Evolutionary conservation across 805 yeast genomes (phyloP).

Genomic region (Starmerella ratchasimensis): DNA sequence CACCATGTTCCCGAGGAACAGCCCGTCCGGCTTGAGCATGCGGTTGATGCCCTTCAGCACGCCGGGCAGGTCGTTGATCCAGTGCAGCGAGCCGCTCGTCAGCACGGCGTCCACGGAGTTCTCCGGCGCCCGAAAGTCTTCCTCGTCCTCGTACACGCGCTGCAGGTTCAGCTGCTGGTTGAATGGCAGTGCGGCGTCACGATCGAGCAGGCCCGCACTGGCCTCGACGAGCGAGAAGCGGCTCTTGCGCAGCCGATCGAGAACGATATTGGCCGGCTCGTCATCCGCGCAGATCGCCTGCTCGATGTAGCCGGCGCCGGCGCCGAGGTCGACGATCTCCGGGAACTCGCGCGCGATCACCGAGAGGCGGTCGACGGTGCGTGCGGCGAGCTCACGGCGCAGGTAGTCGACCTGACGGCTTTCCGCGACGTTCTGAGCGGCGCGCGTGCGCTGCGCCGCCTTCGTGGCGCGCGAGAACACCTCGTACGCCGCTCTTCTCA

Average conservation of each 20-base stretch:
- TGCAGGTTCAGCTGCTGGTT: slow-evolving; percentile 35
- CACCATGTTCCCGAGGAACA: slow-evolving; percentile 66
- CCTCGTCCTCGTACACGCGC: slow-evolving; percentile 56
- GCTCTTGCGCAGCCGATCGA: slow-evolving; percentile 32
- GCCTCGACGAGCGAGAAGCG: slow-evolving; percentile 56
- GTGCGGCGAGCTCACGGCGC: slow-evolving; percentile 56
- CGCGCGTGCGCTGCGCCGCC: slow-evolving; percentile 42
- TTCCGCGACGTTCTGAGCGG: slow-evolving; percentile 34
- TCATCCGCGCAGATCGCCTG: slow-evolving; percentile 29
- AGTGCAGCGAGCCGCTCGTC: slow-evolving; percentile 61
- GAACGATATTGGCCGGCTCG: slow-evolving; percentile 41
- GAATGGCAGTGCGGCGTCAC: slow-evolving; percentile 36
- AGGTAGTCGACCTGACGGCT: slow-evolving; percentile 55
- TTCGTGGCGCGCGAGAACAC: slow-evolving; percentile 57
- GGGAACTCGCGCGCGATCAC: slow-evolving; percentile 54
- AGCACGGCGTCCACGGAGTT: slow-evolving; percentile 56
- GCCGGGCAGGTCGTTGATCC: slow-evolving; percentile 76
- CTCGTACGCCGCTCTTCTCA: slow-evolving; percentile 29
- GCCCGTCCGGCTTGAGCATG: slow-evolving; percentile 62
- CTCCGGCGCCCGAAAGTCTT: slow-evolving; percentile 24
- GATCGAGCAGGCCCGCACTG: slow-evolving; percentile 36
- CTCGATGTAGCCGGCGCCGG: slow-evolving; percentile 53
- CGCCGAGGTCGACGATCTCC: slow-evolving; percentile 56
- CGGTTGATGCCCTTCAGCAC: slow-evolving; percentile 42
- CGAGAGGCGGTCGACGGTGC: slow-evolving; percentile 62